Conservation (phyloP, 2,329 filamentous ascomycete genomes). For the Arachnomyces sp. region DNA sequence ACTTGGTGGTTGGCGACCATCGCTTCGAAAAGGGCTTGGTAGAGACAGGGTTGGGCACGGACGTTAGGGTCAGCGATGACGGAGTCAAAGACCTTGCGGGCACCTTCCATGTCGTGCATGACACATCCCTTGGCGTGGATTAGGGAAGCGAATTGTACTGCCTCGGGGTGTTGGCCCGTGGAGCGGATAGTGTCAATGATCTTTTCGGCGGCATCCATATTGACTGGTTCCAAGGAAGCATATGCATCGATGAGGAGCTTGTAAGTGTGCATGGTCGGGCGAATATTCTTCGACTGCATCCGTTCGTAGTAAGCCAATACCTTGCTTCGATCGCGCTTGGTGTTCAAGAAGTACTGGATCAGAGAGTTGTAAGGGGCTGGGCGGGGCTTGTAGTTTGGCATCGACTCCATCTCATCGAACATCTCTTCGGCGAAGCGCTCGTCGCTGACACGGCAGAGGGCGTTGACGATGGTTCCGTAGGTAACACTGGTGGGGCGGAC, state of each 20-base stretch:
- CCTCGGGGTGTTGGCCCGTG: slow-evolving; percentile 68
- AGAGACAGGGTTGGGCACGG: slow-evolving; percentile 72
- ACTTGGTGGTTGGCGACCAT: slow-evolving; percentile 94
- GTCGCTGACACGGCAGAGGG: slow-evolving; percentile 90
- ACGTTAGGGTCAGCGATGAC: slow-evolving; percentile 62
- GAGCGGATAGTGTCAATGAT: slow-evolving; percentile 71
- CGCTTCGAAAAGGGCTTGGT: slow-evolving; percentile 92
- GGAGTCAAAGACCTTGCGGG: slow-evolving; percentile 70
- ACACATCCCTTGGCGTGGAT: slow-evolving; percentile 96
- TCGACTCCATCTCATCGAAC: slow-evolving; percentile 98
- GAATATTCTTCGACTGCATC: slow-evolving; percentile 79
- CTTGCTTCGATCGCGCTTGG: slow-evolving; percentile 91
- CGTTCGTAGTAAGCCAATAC: slow-evolving; percentile 90
- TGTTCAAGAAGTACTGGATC: slow-evolving; percentile 98
- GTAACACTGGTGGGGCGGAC: slow-evolving; percentile 96
- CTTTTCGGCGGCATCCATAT: slow-evolving; percentile 79
- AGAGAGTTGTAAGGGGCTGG: slow-evolving; percentile 97
- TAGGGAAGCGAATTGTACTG: slow-evolving; percentile 89
- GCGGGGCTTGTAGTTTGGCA: slow-evolving; percentile 97
- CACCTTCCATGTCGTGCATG: slow-evolving; percentile 79
- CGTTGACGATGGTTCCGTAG: slow-evolving; percentile 97
- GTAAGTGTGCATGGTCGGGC: slow-evolving; percentile 90
- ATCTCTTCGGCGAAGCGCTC: slow-evolving; percentile 96
- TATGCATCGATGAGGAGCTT: slow-evolving; percentile 95
- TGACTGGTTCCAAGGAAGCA: slow-evolving; percentile 82